Percentiles rank a stretch among this genome's conserved stretches.
phyloP scores from a whole-genome alignment of 2,329 filamentous ascomycete genomes.

The Apiospora koreana region DNA sequence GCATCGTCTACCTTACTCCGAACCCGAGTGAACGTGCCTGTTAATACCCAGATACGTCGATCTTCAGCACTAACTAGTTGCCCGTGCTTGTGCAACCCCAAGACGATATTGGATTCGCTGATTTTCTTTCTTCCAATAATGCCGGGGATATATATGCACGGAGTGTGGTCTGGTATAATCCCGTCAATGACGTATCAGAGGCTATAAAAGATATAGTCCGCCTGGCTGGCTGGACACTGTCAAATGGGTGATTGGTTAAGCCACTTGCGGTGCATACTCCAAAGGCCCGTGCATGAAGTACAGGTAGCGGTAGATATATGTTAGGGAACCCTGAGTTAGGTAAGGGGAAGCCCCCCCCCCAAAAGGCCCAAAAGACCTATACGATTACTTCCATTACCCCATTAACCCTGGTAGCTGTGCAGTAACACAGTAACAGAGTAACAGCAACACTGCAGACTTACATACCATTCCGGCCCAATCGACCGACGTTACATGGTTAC shows the following conservation, averaged over 20 bases:
- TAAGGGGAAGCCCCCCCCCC: no score
- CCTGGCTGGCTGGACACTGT: background rate
- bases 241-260: background rate
- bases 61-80: background rate
- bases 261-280: background rate
- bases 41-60: background rate
- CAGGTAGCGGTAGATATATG: no score
- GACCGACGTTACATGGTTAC: slow-evolving; percentile 4
- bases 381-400: background rate
- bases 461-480: background rate
- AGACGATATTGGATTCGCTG: background rate
- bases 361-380: no score
- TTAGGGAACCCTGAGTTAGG: no score
- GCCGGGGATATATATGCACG: background rate
- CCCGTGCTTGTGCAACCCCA: background rate
- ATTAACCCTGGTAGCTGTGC: background rate
- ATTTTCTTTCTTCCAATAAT: no score
- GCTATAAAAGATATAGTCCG: background rate
- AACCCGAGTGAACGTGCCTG: background rate
- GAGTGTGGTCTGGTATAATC: background rate
- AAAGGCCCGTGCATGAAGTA: background rate
- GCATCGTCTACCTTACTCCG: background rate
- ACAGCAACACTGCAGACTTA: background rate
- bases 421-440: background rate
- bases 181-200: background rate